Base-by-base conservation (phyloP, 345 rosid species). In the Punica granatum region DNA sequence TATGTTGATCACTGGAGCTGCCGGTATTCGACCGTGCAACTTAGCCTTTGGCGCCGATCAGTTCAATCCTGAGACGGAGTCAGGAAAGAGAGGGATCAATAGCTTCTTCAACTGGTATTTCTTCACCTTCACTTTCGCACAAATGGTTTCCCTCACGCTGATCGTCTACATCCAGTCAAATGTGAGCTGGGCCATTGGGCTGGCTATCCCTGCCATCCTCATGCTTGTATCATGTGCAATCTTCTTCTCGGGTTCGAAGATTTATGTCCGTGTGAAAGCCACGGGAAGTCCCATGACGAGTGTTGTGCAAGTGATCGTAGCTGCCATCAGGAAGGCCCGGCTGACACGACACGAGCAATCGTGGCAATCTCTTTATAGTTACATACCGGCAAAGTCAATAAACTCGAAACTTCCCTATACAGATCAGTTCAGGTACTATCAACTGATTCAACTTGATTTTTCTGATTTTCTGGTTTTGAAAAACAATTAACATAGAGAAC, bases 81-180 rank as follows among this genome's bases (percentile, higher is more conserved):
- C 96, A 0, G 96, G 96, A 33, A 86, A 86, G 73, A 86, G 72
- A 73, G 93, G 93, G 30, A 79, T 88, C 64, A 80, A 84, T 67
- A 90, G 91, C 69, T 90, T 90, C 86, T 86, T 90, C 78, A 90
- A 90, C 72, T 90, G 96, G 96, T 88, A 90, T 72, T 83, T 88
- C 80, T 90, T 83, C 75, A 88, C 89, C 63, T 90, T 80, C 84
- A 90, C 88, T 37, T 88, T 90, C 1, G 93, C 96, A 10, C 86
- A 84, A 73, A 76, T 88, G 85, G 68, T 90, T 31, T 80, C 96
- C 6, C 69, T 88, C 70, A 90, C 96, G 0, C 67, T 86, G 21
- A 82, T 90, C 51, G 91, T 90, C 30, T 90, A 90, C 32, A 67
- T 88, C 70, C 96, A 90, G 77, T 80, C 90, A 6, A 88, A 90